A percentile compares a stretch with the other conserved stretches of the same genome.
Conservation (phyloP, 2,329 filamentous ascomycete species). For the Xylaria digitata region DNA sequence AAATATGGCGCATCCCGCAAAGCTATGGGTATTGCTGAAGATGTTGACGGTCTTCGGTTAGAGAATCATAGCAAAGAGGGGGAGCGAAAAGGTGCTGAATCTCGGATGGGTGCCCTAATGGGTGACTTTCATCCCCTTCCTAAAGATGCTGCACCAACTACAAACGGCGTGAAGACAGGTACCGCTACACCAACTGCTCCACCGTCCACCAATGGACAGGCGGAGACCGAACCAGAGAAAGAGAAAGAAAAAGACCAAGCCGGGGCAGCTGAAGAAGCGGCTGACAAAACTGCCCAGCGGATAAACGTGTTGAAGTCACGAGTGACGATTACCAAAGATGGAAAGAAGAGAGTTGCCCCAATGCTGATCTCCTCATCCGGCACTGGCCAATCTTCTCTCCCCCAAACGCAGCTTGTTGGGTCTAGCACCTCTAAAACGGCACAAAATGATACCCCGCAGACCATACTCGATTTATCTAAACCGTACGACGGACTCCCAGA, state of each 20-base stretch:
- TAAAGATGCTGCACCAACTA: constrained; percentile 60
- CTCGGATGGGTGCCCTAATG: constrained; percentile 98
- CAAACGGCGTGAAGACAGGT: constrained; percentile 63
- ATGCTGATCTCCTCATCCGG: constrained; percentile 91
- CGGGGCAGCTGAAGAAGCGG: constrained; percentile 57
- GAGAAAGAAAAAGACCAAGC: constrained; percentile 49
- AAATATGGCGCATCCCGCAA: constrained; percentile 92
- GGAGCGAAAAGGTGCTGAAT: constrained; percentile 89
- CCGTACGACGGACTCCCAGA: constrained; percentile 93
- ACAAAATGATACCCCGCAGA: constrained; percentile 79
- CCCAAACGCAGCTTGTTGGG: constrained; percentile 87
- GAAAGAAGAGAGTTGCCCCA: constrained; percentile 94
- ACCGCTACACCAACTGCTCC: constrained; percentile 53
- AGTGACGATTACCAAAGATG: constrained; percentile 95
- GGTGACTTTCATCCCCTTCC: constrained; percentile 75
- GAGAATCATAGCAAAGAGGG: constrained; percentile 94
- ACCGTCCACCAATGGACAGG: constrained; percentile 50
- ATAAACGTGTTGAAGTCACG: constrained; percentile 81
- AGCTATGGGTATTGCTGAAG: constrained; percentile 90
- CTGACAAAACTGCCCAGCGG: constrained; percentile 65
- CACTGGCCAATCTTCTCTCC: constrained; percentile 86
- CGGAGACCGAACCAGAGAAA: constrained; percentile 43
- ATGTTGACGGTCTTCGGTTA: constrained; percentile 85
- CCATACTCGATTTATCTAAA: constrained; percentile 88
- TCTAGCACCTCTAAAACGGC: constrained; percentile 72